A percentile compares a stretch with the other conserved stretches of the same genome.
phyloP scores from a whole-genome alignment of 257 asterid species.

The Oldenlandia corymbosa region DNA sequence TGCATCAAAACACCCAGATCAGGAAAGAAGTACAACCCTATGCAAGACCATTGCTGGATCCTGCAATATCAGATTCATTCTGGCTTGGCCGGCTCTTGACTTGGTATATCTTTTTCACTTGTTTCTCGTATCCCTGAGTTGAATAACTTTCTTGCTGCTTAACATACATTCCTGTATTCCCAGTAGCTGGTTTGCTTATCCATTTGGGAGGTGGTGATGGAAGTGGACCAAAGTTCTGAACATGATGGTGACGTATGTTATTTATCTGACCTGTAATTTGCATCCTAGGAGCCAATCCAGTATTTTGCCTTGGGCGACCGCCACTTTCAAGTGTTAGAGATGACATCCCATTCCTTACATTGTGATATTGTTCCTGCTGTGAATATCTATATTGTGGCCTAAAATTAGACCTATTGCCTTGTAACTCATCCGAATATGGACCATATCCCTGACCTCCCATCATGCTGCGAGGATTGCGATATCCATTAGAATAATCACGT shows the following conservation, averaged over 20 bases:
- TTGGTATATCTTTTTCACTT: slow-evolving; percentile 54
- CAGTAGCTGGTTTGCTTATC: slow-evolving; percentile 40
- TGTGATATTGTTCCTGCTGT: slow-evolving; percentile 41
- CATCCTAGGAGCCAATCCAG: slow-evolving; percentile 29
- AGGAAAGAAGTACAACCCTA: background rate
- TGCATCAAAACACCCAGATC: background rate
- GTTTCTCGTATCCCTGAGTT: slow-evolving; percentile 31
- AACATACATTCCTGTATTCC: slow-evolving; percentile 18
- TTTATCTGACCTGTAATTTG: slow-evolving; percentile 30
- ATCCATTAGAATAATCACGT: slow-evolving; percentile 24
- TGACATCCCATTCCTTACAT: slow-evolving; percentile 49
- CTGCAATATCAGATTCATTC: slow-evolving; percentile 18
- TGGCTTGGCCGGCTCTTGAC: slow-evolving; percentile 32
- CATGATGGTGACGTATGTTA: slow-evolving; percentile 15
- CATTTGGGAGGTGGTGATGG: slow-evolving; percentile 81
- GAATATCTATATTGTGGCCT: slow-evolving; percentile 37
- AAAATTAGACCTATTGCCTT: slow-evolving; percentile 31
- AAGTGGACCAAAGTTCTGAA: slow-evolving; percentile 33
- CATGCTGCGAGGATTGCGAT: slow-evolving; percentile 32
- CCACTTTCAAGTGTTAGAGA: slow-evolving; percentile 45
- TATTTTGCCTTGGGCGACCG: slow-evolving; percentile 21
- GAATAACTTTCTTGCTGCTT: slow-evolving; percentile 29
- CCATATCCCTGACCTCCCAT: slow-evolving; percentile 32
- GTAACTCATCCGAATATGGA: slow-evolving; percentile 26
- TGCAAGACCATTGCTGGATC: slow-evolving; percentile 17